Conservation (phyloP, 2,329 filamentous ascomycete species). For the Akanthomyces muscarius region DNA sequence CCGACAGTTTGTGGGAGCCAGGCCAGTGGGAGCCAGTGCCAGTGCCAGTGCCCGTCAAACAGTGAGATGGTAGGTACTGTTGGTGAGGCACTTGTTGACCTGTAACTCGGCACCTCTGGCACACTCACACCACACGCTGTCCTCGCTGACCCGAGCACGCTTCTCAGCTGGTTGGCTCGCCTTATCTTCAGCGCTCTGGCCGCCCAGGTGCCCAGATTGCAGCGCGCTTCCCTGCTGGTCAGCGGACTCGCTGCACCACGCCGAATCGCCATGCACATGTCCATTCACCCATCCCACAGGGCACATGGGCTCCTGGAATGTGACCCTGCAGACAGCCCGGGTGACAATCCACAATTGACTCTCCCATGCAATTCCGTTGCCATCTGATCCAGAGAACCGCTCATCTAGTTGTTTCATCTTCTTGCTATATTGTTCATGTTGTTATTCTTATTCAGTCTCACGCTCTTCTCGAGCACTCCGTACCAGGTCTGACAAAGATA, state of each 20-base stretch:
- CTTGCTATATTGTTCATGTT: not conserved
- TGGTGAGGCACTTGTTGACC: too few relatives aligned
- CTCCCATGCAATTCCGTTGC: not conserved
- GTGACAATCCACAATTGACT: not conserved
- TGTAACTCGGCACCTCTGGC: too few relatives aligned
- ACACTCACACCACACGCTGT: too few relatives aligned
- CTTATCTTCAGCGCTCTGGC: not conserved
- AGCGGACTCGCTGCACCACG: not conserved
- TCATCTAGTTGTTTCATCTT: not conserved
- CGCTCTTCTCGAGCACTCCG: too few relatives aligned
- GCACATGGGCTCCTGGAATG: conserved; percentile 2
- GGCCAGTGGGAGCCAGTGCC: too few relatives aligned
- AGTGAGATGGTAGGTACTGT: too few relatives aligned
- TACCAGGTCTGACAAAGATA: not conserved
- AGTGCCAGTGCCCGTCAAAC: too few relatives aligned
- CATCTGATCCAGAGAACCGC: not conserved
- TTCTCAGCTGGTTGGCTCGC: not conserved
- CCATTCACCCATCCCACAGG: not conserved
- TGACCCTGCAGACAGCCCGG: not conserved
- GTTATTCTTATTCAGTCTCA: not conserved
- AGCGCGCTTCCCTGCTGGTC: not conserved
- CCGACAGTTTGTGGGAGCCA: too few relatives aligned
- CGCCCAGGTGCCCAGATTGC: not conserved
- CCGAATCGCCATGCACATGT: too few relatives aligned
- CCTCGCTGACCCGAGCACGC: not conserved